Conservation (phyloP, 768 basidiomycete genomes). For the Amanita pseudoporphyria region DNA sequence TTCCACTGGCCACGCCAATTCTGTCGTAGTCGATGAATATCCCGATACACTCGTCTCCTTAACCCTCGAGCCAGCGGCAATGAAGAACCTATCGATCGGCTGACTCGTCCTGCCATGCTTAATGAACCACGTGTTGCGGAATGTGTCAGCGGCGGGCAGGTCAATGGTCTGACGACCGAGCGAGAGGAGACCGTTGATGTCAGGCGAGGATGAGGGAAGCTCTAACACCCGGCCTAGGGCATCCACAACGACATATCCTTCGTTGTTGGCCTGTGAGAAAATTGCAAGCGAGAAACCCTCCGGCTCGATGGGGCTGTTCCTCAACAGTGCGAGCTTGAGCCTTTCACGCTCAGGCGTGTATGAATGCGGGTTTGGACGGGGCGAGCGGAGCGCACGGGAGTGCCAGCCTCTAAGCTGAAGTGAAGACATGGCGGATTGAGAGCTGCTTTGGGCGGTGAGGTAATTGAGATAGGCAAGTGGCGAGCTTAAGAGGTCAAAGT, state of each 20-base stretch:
- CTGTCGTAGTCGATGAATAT: slow-evolving; percentile 20
- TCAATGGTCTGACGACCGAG: slow-evolving; percentile 14
- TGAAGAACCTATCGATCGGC: slow-evolving; percentile 25
- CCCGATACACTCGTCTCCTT: slow-evolving; percentile 26
- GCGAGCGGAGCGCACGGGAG: slow-evolving; percentile 16
- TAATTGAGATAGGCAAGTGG: not conserved
- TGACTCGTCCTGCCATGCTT: slow-evolving; percentile 20
- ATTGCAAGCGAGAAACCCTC: slow-evolving; percentile 28
- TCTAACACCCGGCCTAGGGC: slow-evolving; percentile 20
- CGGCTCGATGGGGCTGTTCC: slow-evolving; percentile 23
- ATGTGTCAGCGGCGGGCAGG: slow-evolving; percentile 19
- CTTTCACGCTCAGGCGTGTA: slow-evolving; percentile 19
- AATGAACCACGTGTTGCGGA: slow-evolving; percentile 27
- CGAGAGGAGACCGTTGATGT: slow-evolving; percentile 18
- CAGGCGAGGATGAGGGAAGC: slow-evolving; percentile 13
- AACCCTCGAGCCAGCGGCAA: slow-evolving; percentile 8
- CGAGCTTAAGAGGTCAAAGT: not conserved
- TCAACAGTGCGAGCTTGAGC: slow-evolving; percentile 22
- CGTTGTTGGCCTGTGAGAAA: slow-evolving; percentile 15
- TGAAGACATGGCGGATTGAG: not conserved
- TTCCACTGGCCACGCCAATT: slow-evolving; percentile 20
- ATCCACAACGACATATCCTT: slow-evolving; percentile 20
- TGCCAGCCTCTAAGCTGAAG: slow-evolving; percentile 21
- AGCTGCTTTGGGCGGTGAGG: not conserved
- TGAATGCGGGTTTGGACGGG: slow-evolving; percentile 16